These are phyloP conservation scores for Penicillium silybi DNA, from an alignment of 495 filamentous ascomycete species.

Conservation along the genomic window DNA sequence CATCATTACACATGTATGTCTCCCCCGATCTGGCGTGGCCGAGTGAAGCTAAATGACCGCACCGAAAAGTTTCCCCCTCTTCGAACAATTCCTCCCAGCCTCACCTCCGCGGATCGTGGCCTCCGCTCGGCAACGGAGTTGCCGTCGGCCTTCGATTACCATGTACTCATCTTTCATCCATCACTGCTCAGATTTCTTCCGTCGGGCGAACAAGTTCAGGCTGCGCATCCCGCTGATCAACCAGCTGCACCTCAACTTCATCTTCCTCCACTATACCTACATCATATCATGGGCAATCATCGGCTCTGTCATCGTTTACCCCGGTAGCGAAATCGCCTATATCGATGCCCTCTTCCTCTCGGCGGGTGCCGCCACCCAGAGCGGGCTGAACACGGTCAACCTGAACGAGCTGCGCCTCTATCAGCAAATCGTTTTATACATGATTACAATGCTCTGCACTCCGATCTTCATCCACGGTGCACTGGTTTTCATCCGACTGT, in stretches of 20 bases:
- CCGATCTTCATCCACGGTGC: slow-evolving; percentile 86
- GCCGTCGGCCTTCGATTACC: slow-evolving; percentile 11
- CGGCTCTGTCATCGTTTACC: slow-evolving; percentile 72
- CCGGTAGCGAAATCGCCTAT: slow-evolving; percentile 59
- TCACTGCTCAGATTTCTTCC: slow-evolving; percentile 18
- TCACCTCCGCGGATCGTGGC: slow-evolving; percentile 7
- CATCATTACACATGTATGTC: slow-evolving; percentile 16
- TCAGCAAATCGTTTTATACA: slow-evolving; percentile 71
- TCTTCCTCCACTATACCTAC: slow-evolving; percentile 81
- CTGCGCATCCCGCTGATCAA: slow-evolving; percentile 32
- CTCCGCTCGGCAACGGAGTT: slow-evolving; percentile 13
- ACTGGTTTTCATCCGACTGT: slow-evolving; percentile 86
- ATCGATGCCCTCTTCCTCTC: slow-evolving; percentile 89
- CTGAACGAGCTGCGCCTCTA: slow-evolving; percentile 70
- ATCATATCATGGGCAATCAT: slow-evolving; percentile 65
- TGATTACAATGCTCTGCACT: slow-evolving; percentile 70
- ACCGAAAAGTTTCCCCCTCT: slow-evolving; percentile 17
- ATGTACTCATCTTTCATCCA: slow-evolving; percentile 31
- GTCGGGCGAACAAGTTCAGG: slow-evolving; percentile 17
- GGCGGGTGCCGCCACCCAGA: slow-evolving; percentile 79
- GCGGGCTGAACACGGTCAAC: slow-evolving; percentile 84
- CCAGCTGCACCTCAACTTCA: slow-evolving; percentile 73
- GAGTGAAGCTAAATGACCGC: slow-evolving; percentile 1
- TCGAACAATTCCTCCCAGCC: slow-evolving; percentile 5
- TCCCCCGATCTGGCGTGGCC: background rate